phyloP scores from a whole-genome alignment of 164 flowering plant species.

The Kalanchoe fedtschenkoi region DNA sequence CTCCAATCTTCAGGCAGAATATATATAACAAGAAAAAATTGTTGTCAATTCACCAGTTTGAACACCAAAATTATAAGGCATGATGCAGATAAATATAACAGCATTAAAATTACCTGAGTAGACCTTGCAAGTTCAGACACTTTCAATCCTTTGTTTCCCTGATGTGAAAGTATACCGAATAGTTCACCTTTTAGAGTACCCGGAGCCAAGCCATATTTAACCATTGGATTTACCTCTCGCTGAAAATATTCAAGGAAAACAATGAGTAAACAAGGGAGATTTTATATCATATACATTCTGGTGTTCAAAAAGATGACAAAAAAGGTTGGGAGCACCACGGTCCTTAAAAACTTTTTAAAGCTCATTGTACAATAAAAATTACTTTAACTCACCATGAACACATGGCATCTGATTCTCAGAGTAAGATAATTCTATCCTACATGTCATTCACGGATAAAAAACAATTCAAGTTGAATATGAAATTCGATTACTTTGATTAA shows the following conservation, averaged over 20 bases:
- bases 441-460: background rate
- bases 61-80: background rate
- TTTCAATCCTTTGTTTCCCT: slow-evolving; percentile 64
- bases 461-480: background rate
- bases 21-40: background rate
- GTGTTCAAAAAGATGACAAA: background rate
- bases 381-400: background rate
- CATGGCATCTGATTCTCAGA: background rate
- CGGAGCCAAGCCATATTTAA: slow-evolving; percentile 54
- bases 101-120: slow-evolving; percentile 31
- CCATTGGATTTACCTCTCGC: slow-evolving; percentile 44
- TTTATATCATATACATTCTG: background rate
- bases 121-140: slow-evolving; percentile 63
- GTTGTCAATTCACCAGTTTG: background rate
- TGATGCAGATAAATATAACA: background rate
- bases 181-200: slow-evolving; percentile 83
- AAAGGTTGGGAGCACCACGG: background rate
- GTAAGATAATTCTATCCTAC: background rate
- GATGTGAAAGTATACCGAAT: slow-evolving; percentile 46
- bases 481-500: background rate
- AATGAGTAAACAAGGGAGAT: background rate
- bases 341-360: background rate
- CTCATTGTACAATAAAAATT: background rate
- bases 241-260: slow-evolving; percentile 14
- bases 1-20: slow-evolving; percentile 42